Base-by-base conservation (phyloP, 2,329 filamentous ascomycete genomes). In the Arachnomyces sp. region DNA sequence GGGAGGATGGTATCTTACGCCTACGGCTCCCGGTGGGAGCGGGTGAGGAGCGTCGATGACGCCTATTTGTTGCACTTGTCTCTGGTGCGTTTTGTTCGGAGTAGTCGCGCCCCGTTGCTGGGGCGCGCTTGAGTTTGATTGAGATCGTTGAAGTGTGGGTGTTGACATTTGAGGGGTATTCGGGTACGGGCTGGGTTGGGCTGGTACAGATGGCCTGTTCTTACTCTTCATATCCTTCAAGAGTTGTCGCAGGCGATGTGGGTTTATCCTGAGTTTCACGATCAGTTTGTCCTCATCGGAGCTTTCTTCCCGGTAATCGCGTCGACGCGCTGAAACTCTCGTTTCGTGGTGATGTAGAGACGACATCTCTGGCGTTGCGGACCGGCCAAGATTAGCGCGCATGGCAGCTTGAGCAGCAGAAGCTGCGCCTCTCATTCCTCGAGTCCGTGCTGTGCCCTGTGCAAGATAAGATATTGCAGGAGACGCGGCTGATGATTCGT, bases 341-440 rank as follows among this genome's bases (percentile, higher is more conserved):
- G 83, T 77, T 60, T 95, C 87, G 52, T 85, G 78, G 52, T 80
- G 80, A 51, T 81, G 82, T 50, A 74, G 68, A 40, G 71, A 65
- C 33, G 72, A 75, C 7, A 81, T 71, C 60, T 96, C 92, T 3
- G 92, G 92, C 0, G 92, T 96, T 59, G 89, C 86, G 25, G 90
- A 95, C 45, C 92, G 82, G 36, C 81, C 80, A 36, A 86, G 59
- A 40, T 74, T 67, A 48, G 86, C 83, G 47, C 77, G 69, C 78
- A 96, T 90, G 41, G 89, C 84, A 48, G 87, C 86, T 57, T 90
- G 85, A 3, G 90, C 90, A 32, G 83, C 84, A 17, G 81, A 82
- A 12, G 90, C 90, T 12, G 90, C 90, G 39, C 87, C 88, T 42
- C 90, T 82, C 77, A 95, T 88, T 36, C 84, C 84, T 59, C 90